phyloP scores from a whole-genome alignment of 441 rosid species.

The Pelargonium myrrhifolium region DNA sequence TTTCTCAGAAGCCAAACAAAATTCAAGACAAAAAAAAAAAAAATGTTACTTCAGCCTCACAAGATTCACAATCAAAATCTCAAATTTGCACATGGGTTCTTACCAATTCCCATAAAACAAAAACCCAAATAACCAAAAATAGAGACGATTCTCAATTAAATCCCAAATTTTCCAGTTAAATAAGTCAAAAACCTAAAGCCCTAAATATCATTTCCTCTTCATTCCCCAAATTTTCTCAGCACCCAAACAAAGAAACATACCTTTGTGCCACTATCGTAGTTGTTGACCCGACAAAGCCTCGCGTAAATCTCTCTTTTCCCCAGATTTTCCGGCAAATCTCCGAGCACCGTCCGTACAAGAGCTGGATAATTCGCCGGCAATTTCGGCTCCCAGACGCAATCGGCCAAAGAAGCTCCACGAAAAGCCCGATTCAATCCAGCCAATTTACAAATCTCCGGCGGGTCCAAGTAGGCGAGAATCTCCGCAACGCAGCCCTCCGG shows the following conservation, averaged over 20 bases:
- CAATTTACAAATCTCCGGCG: constrained; percentile 57
- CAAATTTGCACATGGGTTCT: too few relatives aligned
- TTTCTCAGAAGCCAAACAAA: not conserved
- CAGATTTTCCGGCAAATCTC: constrained; percentile 35
- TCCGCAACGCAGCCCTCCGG: constrained; percentile 82
- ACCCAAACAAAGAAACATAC: constrained; percentile 29
- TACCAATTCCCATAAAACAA: not conserved
- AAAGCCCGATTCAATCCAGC: constrained; percentile 52
- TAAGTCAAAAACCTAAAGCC: not conserved
- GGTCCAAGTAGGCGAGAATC: constrained; percentile 53
- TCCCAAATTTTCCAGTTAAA: too few relatives aligned
- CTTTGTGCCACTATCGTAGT: constrained; percentile 64
- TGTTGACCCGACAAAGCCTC: constrained; percentile 45
- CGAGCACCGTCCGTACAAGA: constrained; percentile 38
- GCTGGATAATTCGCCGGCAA: constrained; percentile 42
- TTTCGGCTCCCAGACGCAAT: constrained; percentile 63
- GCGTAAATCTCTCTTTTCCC: constrained; percentile 62
- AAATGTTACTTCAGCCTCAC: not conserved
- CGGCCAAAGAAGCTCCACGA: constrained; percentile 63
- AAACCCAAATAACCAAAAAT: not conserved
- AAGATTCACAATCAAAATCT: not conserved
- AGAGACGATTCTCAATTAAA: not conserved
- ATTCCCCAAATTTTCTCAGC: constrained; percentile 5
- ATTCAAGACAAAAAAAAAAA: not conserved
- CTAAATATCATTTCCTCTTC: not conserved